Evolutionary conservation across 2,329 filamentous ascomycete genomes (phyloP).

Genomic region (Aspergillus chevalieri): DNA sequence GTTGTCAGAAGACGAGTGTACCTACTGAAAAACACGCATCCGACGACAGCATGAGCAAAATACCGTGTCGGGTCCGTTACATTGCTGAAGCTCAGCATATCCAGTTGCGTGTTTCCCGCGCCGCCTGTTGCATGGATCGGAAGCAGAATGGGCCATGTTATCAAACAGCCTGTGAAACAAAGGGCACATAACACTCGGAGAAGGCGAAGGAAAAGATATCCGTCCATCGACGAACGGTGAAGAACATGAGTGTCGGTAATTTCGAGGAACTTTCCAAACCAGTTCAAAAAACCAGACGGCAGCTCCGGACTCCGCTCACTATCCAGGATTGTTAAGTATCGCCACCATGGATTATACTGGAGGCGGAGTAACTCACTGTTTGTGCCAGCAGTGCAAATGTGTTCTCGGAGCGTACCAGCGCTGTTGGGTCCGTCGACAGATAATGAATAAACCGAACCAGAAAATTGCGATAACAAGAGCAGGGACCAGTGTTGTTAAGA

Average conservation of each 20-base stretch:
- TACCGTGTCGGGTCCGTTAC: conserved; percentile 58
- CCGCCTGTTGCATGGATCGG: conserved; percentile 83
- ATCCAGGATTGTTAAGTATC: conserved; percentile 1
- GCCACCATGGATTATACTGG: neutral
- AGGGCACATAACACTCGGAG: conserved; percentile 71
- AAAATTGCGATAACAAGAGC: conserved; percentile 40
- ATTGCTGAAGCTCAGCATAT: conserved; percentile 76
- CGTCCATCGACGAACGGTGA: conserved; percentile 83
- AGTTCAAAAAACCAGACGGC: conserved; percentile 46
- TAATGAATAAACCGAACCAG: conserved; percentile 41
- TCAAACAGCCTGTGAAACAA: conserved; percentile 71
- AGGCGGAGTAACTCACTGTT: conserved; percentile 25
- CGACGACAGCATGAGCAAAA: conserved; percentile 72
- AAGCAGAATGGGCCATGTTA: conserved; percentile 84
- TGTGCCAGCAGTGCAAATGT: conserved; percentile 36
- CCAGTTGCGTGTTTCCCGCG: conserved; percentile 59
- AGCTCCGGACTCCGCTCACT: conserved; percentile 45
- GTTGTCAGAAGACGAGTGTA: neutral
- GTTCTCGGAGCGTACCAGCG: conserved; percentile 44
- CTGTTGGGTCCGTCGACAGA: conserved; percentile 40
- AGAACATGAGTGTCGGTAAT: conserved; percentile 72
- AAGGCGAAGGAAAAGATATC: conserved; percentile 86
- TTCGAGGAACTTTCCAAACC: conserved; percentile 48
- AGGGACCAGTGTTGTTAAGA: conserved; percentile 46
- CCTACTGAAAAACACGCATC: conserved; percentile 69